These are phyloP conservation scores for Triticum dicoccoides DNA, from an alignment of 176 grass and related monocot genomes.

Conservation along the genomic window DNA sequence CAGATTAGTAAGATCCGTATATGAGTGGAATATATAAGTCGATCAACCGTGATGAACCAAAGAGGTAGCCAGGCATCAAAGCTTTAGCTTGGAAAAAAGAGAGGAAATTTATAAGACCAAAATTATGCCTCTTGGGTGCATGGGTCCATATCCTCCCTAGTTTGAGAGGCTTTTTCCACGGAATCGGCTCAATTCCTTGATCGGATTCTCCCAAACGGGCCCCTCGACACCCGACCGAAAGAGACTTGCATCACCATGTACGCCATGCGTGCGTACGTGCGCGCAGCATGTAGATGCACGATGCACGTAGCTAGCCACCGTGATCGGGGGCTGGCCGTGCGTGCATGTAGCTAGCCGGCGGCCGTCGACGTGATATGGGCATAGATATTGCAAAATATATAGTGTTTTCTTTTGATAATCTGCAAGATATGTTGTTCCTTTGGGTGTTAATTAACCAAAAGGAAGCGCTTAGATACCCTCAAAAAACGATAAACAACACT, in stretches of 20 bases:
- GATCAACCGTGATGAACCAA: background rate
- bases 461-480: background rate
- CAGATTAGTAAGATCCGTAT: background rate
- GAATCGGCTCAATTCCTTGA: slow-evolving; percentile 24
- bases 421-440: background rate
- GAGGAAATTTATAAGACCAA: background rate
- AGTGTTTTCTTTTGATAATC: too few relatives aligned
- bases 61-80: background rate
- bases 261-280: slow-evolving; percentile 14
- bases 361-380: background rate
- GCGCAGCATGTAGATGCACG: background rate
- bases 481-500: background rate
- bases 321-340: background rate
- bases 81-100: background rate
- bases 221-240: background rate
- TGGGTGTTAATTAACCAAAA: background rate
- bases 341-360: background rate
- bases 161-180: slow-evolving; percentile 24
- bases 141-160: slow-evolving; percentile 19
- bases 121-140: background rate
- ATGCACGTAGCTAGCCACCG: background rate
- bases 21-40: background rate
- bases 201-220: background rate
- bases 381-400: background rate
- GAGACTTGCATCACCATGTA: slow-evolving; percentile 24